Evolutionary conservation across 345 rosid species (phyloP).

Genomic region (Populus tremula): DNA sequence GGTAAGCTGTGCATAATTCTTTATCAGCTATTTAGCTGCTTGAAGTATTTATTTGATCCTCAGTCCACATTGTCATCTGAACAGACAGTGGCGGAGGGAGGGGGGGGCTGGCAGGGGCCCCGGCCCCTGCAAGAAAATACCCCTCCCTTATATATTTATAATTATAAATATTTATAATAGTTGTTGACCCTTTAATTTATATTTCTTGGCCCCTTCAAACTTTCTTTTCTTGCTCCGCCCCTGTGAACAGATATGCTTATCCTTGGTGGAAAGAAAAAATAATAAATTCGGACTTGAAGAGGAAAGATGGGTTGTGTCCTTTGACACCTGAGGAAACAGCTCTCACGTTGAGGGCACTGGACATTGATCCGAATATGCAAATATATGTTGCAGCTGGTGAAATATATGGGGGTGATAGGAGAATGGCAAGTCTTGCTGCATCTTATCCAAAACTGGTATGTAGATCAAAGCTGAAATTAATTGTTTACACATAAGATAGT

Average conservation of each 20-base stretch:
- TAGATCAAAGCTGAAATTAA: conserved; percentile 17
- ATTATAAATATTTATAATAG: too few species aligned
- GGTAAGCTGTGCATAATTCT: conserved; percentile 39
- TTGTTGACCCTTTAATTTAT: too few species aligned
- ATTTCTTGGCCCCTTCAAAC: too few species aligned
- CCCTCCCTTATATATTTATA: too few species aligned
- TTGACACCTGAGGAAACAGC: conserved; percentile 90
- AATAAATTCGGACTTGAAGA: conserved; percentile 70
- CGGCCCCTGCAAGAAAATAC: too few species aligned
- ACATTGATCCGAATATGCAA: conserved; percentile 67
- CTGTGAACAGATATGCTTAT: conserved; percentile 77
- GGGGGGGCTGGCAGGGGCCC: too few species aligned
- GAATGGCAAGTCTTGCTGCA: conserved; percentile 65
- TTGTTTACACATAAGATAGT: not conserved
- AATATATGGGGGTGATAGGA: conserved; percentile 66
- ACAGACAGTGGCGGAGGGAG: too few species aligned
- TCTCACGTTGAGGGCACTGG: conserved; percentile 64
- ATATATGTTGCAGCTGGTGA: conserved; percentile 84
- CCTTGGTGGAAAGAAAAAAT: conserved; percentile 96
- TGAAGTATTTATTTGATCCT: conserved; percentile 6
- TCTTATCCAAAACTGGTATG: conserved; percentile 76
- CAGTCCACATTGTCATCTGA: not conserved
- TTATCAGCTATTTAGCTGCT: not conserved
- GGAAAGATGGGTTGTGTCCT: conserved; percentile 86
- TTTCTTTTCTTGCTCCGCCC: too few species aligned